phyloP scores from a whole-genome alignment of 1,284 basidiomycete genomes.

The Earliella scabrosa region DNA sequence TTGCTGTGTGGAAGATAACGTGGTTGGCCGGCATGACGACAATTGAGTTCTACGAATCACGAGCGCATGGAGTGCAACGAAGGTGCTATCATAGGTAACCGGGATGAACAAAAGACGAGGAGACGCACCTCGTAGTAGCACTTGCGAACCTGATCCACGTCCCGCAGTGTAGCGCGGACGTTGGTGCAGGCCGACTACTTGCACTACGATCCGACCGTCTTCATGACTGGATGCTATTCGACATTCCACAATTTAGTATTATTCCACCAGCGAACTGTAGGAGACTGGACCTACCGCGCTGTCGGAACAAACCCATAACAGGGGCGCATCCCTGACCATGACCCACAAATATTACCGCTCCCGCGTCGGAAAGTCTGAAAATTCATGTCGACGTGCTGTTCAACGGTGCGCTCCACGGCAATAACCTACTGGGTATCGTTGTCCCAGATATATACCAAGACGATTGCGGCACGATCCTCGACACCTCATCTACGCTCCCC shows the following conservation, averaged over 20 bases:
- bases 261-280: not conserved
- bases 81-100: too few relatives aligned
- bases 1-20: slow-evolving; percentile 53
- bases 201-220: slow-evolving; percentile 72
- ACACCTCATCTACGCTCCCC: slow-evolving; percentile 34
- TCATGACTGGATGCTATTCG: slow-evolving; percentile 55
- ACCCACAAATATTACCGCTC: slow-evolving; percentile 82
- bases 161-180: slow-evolving; percentile 57
- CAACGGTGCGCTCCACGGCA: not conserved
- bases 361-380: slow-evolving; percentile 69
- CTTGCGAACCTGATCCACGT: slow-evolving; percentile 50
- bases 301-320: slow-evolving; percentile 74
- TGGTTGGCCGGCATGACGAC: slow-evolving; percentile 67
- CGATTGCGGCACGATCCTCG: slow-evolving; percentile 56
- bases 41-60: slow-evolving; percentile 57
- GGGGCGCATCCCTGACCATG: slow-evolving; percentile 84
- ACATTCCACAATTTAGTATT: too few relatives aligned
- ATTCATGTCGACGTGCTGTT: not conserved
- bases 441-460: slow-evolving; percentile 91
- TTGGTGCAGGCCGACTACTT: slow-evolving; percentile 75
- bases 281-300: slow-evolving; percentile 55
- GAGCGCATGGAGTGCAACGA: too few relatives aligned
- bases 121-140: slow-evolving; percentile 76
- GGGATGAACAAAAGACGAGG: too few relatives aligned
- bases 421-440: slow-evolving; percentile 80